phyloP scores from a whole-genome alignment of 441 rosid genomes.

The Heliophila coronopifolia region DNA sequence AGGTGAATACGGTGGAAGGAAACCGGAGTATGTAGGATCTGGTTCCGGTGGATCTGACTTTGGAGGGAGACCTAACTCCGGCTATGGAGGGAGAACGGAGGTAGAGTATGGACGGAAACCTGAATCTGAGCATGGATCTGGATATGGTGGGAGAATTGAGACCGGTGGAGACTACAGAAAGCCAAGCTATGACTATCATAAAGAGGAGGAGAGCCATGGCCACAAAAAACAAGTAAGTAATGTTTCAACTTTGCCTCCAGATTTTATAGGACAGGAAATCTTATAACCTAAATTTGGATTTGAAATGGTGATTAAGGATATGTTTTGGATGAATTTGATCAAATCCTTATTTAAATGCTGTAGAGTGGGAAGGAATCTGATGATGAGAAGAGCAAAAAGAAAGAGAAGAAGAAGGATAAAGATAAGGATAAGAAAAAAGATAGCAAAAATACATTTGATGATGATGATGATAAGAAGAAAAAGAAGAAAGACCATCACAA shows the following conservation, averaged over 20 bases:
- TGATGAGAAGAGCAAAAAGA: slow-evolving; percentile 47
- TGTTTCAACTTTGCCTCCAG: too few species aligned
- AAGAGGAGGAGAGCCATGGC: slow-evolving; percentile 49
- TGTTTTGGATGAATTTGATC: neutral
- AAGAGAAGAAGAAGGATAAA: neutral
- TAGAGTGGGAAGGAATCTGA: slow-evolving; percentile 51
- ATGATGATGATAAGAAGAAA: slow-evolving; percentile 4
- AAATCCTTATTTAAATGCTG: neutral
- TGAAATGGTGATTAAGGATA: too few species aligned
- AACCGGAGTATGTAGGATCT: slow-evolving; percentile 33
- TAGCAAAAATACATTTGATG: too few species aligned
- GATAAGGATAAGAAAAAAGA: neutral
- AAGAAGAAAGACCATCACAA: slow-evolving; percentile 4
- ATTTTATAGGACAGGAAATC: too few species aligned
- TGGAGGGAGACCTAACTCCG: slow-evolving; percentile 26
- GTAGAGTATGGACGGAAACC: slow-evolving; percentile 12
- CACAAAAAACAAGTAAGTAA: slow-evolving; percentile 48
- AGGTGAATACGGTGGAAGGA: slow-evolving; percentile 31
- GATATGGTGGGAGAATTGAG: slow-evolving; percentile 18
- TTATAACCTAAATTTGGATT: neutral
- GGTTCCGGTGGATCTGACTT: slow-evolving; percentile 32
- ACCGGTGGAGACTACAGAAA: slow-evolving; percentile 20
- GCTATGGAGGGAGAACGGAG: slow-evolving; percentile 26
- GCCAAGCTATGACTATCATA: slow-evolving; percentile 29
- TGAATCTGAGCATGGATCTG: too few species aligned